These are phyloP conservation scores for Trametes pubescens DNA, from an alignment of 1,284 basidiomycete genomes.

Conservation along the genomic window DNA sequence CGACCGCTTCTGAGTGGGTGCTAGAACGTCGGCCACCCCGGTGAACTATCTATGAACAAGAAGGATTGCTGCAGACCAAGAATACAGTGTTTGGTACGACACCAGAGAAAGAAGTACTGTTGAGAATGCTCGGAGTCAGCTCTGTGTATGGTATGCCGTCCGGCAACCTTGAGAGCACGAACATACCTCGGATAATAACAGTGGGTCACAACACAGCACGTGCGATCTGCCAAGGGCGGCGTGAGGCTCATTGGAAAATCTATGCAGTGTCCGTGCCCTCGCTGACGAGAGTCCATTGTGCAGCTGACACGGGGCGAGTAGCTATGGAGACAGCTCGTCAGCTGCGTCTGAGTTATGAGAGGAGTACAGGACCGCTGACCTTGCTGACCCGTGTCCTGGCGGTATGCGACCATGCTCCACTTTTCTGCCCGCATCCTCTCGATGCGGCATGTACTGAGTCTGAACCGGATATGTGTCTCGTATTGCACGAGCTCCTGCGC, in stretches of 20 bases:
- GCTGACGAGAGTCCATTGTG: neutral
- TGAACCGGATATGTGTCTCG: slow-evolving; percentile 37
- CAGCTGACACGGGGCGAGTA: neutral
- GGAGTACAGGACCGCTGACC: neutral
- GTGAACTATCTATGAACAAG: neutral
- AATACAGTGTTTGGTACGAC: neutral
- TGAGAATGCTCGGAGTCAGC: neutral
- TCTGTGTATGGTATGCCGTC: neutral
- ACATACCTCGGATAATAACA: neutral
- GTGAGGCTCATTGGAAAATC: neutral
- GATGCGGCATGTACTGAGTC: slow-evolving; percentile 36
- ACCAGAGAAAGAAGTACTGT: neutral
- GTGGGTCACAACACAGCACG: neutral
- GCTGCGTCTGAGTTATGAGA: neutral
- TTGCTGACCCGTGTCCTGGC: slow-evolving; percentile 15
- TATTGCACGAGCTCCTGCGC: slow-evolving; percentile 27
- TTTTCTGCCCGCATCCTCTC: slow-evolving; percentile 27
- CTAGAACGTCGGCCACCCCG: neutral
- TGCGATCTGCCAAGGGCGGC: neutral
- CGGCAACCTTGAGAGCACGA: neutral
- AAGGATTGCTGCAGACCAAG: neutral
- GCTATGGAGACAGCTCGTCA: neutral
- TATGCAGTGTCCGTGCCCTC: neutral
- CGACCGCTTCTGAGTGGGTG: neutral
- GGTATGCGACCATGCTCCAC: slow-evolving; percentile 24